Conservation (phyloP, 2,329 filamentous ascomycete species). For the Aspergillus sclerotialis region DNA sequence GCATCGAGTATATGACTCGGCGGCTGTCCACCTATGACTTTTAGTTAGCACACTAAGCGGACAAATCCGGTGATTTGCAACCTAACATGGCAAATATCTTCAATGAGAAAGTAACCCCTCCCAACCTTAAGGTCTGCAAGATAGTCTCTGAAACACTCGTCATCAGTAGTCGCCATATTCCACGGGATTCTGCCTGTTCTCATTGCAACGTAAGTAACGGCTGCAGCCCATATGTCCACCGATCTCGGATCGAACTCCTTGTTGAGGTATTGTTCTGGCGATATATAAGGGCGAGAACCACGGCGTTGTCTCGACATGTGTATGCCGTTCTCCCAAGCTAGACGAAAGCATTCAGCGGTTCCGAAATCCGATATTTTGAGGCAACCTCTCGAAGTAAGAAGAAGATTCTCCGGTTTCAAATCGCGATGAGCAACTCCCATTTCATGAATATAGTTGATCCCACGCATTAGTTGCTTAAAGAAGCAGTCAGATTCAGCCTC, state of each 20-base stretch:
- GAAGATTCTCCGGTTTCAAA: constrained; percentile 53
- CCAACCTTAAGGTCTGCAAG: constrained; percentile 4
- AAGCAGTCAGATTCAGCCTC: constrained; percentile 74
- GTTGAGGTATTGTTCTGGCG: constrained; percentile 80
- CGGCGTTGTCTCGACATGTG: constrained; percentile 91
- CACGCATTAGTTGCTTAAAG: constrained; percentile 92
- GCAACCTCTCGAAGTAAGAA: constrained; percentile 52
- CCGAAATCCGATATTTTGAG: constrained; percentile 56
- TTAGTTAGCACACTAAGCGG: constrained; percentile 3
- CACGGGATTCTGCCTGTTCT: constrained; percentile 82
- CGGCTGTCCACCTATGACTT: constrained; percentile 3
- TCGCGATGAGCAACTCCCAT: constrained; percentile 72
- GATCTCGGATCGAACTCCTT: constrained; percentile 83
- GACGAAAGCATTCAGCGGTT: constrained; percentile 83
- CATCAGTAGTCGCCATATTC: constrained; percentile 24
- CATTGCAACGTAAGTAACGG: constrained; percentile 95
- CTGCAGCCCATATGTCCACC: constrained; percentile 90
- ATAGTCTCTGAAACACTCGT: constrained; percentile 6
- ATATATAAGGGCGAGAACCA: constrained; percentile 82
- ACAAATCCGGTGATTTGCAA: neutral
- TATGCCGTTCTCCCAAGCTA: constrained; percentile 87
- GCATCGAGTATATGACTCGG: constrained; percentile 7
- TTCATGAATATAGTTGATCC: constrained; percentile 86
- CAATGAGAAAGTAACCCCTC: constrained; percentile 5
- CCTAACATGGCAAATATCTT: constrained; percentile 5